Conservation (phyloP, 345 rosid species). For the Aquilaria malaccensis region DNA sequence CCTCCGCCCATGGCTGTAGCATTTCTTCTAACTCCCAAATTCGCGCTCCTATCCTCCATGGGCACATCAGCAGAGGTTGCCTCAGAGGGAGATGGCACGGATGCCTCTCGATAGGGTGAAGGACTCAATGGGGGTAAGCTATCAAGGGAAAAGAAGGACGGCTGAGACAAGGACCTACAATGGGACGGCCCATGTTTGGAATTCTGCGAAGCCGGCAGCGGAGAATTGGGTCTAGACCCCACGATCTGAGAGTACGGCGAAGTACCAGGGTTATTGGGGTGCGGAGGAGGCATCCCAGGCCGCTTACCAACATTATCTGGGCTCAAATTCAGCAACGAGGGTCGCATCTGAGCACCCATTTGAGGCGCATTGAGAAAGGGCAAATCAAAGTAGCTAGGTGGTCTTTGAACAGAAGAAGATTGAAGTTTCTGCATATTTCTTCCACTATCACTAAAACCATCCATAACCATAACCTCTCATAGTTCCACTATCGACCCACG, state of each 20-base stretch:
- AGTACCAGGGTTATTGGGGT: slow-evolving; percentile 22
- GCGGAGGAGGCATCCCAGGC: slow-evolving; percentile 32
- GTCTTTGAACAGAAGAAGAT: slow-evolving; percentile 4
- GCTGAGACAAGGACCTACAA: slow-evolving; percentile 53
- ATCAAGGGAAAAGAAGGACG: slow-evolving; percentile 48
- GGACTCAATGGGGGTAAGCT: slow-evolving; percentile 53
- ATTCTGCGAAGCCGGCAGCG: slow-evolving; percentile 26
- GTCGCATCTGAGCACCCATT: slow-evolving; percentile 6
- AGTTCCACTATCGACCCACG: background rate
- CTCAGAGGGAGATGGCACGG: slow-evolving; percentile 20
- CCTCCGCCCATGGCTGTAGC: slow-evolving; percentile 25
- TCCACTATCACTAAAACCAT: background rate
- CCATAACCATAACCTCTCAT: slow-evolving; percentile 18
- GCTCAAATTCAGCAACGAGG: slow-evolving; percentile 4
- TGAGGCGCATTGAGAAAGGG: slow-evolving; percentile 12
- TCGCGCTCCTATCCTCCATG: slow-evolving; percentile 35
- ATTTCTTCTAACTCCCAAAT: slow-evolving; percentile 20
- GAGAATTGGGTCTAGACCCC: slow-evolving; percentile 36
- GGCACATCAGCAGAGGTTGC: slow-evolving; percentile 26
- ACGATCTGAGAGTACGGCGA: slow-evolving; percentile 30
- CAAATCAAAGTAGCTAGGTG: slow-evolving; percentile 7
- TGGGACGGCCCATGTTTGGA: slow-evolving; percentile 31
- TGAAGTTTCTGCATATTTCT: slow-evolving; percentile 17
- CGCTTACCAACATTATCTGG: slow-evolving; percentile 19
- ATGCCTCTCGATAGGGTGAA: slow-evolving; percentile 26